phyloP scores from a whole-genome alignment of 164 flowering plant species.

The Dillenia suffruticosa region DNA sequence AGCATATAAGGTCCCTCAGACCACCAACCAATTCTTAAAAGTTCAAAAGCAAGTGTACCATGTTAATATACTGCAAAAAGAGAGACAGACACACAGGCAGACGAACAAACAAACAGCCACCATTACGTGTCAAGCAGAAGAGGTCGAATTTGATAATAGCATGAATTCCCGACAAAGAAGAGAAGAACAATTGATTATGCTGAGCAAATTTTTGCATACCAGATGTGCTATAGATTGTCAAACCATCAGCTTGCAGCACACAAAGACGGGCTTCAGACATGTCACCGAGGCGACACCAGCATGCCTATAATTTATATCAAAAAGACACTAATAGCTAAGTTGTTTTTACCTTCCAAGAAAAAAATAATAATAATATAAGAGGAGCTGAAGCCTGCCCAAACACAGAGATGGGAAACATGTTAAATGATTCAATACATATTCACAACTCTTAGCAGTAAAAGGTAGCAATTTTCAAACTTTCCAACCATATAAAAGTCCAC shows the following conservation, averaged over 20 bases:
- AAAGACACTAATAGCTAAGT: neutral
- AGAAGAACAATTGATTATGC: no score
- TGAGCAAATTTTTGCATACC: constrained; percentile 33
- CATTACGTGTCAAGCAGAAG: no score
- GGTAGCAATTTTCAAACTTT: no score
- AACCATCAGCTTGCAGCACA: constrained; percentile 55
- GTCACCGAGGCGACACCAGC: constrained; percentile 84
- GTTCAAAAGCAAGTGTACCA: no score
- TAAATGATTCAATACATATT: no score
- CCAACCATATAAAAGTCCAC: no score
- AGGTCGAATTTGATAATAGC: neutral
- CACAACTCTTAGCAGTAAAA: no score
- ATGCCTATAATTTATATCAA: constrained; percentile 45
- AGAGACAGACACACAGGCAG: no score
- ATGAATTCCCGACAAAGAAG: neutral
- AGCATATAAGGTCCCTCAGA: neutral
- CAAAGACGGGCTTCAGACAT: constrained; percentile 68
- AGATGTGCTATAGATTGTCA: constrained; percentile 66
- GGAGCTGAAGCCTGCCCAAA: no score
- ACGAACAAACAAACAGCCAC: no score
- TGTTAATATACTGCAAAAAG: neutral
- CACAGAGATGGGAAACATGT: no score
- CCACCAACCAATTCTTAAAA: no score
- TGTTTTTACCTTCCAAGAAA: neutral
- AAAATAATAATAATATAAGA: neutral